Conservation (phyloP, 2,329 filamentous ascomycete species). For the Dactylellina cionopaga region DNA sequence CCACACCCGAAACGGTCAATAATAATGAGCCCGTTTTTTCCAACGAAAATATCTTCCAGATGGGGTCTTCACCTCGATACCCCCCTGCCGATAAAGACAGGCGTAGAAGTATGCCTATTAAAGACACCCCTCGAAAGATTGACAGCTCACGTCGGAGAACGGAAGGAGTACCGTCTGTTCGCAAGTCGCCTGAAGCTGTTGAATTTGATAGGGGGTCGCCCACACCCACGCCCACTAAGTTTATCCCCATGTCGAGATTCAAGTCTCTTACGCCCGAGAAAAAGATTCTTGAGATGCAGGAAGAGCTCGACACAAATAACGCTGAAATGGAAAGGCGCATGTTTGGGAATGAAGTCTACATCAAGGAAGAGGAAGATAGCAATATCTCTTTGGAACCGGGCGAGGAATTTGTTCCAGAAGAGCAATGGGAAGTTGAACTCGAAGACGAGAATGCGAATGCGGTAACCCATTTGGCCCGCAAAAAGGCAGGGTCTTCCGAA, state of each 20-base stretch:
- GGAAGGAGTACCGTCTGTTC: slow-evolving; percentile 31
- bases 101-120: slow-evolving; percentile 34
- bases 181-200: slow-evolving; percentile 19
- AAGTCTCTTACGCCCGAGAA: slow-evolving; percentile 34
- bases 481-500: slow-evolving; percentile 62
- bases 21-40: slow-evolving; percentile 61
- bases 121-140: slow-evolving; percentile 37
- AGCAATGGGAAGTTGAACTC: slow-evolving; percentile 63
- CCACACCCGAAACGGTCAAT: slow-evolving; percentile 57
- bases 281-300: slow-evolving; percentile 22
- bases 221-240: slow-evolving; percentile 22
- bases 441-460: slow-evolving; percentile 66
- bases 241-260: slow-evolving; percentile 36
- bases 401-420: slow-evolving; percentile 94
- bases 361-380: slow-evolving; percentile 66
- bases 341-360: slow-evolving; percentile 33
- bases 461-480: slow-evolving; percentile 60
- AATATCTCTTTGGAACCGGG: slow-evolving; percentile 70
- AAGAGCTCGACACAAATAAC: slow-evolving; percentile 28
- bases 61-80: slow-evolving; percentile 53
- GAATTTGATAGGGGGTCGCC: slow-evolving; percentile 19
- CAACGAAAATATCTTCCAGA: slow-evolving; percentile 56
- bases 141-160: slow-evolving; percentile 40
- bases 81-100: slow-evolving; percentile 45
- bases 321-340: slow-evolving; percentile 21